Evolutionary conservation across 768 basidiomycete genomes (phyloP).

Genomic region (Omphalotus guepiniiformis): DNA sequence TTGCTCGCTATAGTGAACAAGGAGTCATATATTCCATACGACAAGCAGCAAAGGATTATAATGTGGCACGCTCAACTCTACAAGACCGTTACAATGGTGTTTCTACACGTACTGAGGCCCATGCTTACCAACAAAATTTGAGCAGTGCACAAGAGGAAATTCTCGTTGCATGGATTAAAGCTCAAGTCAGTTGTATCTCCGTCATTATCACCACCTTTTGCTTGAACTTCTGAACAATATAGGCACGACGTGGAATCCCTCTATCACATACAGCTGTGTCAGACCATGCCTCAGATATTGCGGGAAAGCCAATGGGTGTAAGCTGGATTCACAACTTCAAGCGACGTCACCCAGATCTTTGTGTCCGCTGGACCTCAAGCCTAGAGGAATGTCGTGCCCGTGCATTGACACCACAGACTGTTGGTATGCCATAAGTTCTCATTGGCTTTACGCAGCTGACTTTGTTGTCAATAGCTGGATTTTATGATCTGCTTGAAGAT

Average conservation of each 20-base stretch:
- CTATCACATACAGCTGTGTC: slow-evolving; percentile 3
- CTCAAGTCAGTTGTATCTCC: slow-evolving; percentile 7
- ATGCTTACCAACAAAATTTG: slow-evolving; percentile 16
- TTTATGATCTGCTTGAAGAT: not conserved
- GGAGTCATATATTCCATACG: slow-evolving; percentile 11
- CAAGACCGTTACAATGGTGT: slow-evolving; percentile 11
- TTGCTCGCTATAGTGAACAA: slow-evolving; percentile 2
- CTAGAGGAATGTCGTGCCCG: slow-evolving; percentile 14
- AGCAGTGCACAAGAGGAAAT: slow-evolving; percentile 18
- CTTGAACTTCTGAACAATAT: too few relatives aligned
- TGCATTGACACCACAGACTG: slow-evolving; percentile 3
- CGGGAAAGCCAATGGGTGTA: slow-evolving; percentile 2
- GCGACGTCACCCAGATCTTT: slow-evolving; percentile 12
- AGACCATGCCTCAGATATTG: slow-evolving; percentile 11
- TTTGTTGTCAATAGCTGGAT: not conserved
- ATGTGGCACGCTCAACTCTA: slow-evolving; percentile 15
- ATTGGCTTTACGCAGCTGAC: too few relatives aligned
- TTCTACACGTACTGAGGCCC: slow-evolving; percentile 12
- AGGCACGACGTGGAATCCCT: slow-evolving; percentile 5
- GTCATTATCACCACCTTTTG: not conserved
- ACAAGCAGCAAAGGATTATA: slow-evolving; percentile 17
- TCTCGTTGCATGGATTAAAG: slow-evolving; percentile 21
- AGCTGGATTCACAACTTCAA: slow-evolving; percentile 9
- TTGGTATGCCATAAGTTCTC: too few relatives aligned
- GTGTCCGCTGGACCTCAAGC: slow-evolving; percentile 4